Evolutionary conservation across 768 basidiomycete genomes (phyloP), one percentile per base, ranked within the genome.

Genomic region (Mycena alexandri): DNA sequence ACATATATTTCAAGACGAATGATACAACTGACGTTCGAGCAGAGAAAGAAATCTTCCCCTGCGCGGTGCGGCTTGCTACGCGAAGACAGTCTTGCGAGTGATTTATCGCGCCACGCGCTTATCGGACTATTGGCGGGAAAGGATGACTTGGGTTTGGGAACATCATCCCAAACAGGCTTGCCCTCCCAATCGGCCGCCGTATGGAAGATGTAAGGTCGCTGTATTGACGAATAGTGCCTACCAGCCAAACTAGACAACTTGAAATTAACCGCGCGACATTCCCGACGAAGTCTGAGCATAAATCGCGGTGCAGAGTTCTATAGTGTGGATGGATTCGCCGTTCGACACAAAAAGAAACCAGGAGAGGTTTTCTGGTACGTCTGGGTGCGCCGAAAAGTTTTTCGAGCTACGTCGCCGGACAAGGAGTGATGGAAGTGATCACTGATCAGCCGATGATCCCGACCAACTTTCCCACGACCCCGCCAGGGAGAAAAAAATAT

Each of bases 111-210:
- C 93, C 93, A 95, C 50, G 77, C 75, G 8, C 88, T 90, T 70
- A 94, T 84, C 19, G 83, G 77, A 50, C 85, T 87, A 43, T 90
- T 83, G 7, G 81, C 66, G 0, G 88, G 79, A 72, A 94, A 93
- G 2, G 44, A 41, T 79, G 73, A 68, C 81, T 79, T 76, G 62
- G 72, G 61, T 74, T 66, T 52, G 74, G 75, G 47, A 71, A 72
- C 8, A 43, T 68, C 61, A 68, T 82, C 70, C 72, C 12, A 64
- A 19, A 82, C 76, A 19, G 91, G 88, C 75, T 95, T 95, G 46
- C 88, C 89, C 33, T 88, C 89, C 90, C 92, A 95, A 76, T 91
- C 91, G 17, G 86, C 85, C 58, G 91, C 93, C 42, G 94, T 82
- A 73, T 93, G 88, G 76, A 95, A 94, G 38, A 79, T 87, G 75